Evolutionary conservation across 371 early-diverging fungal species (phyloP).

Genomic region (Polyrhizophydium stewartii): DNA sequence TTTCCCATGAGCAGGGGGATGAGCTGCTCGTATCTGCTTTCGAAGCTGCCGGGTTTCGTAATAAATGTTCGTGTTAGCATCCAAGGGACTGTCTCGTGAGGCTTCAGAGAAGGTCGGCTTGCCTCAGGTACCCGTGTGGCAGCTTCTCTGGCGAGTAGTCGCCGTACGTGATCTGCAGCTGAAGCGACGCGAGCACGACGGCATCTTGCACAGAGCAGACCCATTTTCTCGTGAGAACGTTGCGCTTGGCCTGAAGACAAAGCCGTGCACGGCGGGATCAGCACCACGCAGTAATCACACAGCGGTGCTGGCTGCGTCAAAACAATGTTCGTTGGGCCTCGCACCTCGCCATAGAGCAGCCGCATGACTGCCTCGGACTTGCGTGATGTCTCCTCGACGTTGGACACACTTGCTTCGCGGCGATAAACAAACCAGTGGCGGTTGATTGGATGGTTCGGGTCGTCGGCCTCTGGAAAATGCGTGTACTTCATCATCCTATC

Average conservation of each 20-base stretch:
- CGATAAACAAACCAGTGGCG: constrained; percentile 45
- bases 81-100: not conserved
- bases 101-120: not conserved
- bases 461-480: constrained; percentile 44
- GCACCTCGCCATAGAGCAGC: constrained; percentile 46
- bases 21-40: constrained; percentile 14
- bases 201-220: constrained; percentile 41
- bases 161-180: constrained; percentile 38
- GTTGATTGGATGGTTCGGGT: constrained; percentile 39
- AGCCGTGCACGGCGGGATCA: too few relatives aligned
- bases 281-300: too few relatives aligned
- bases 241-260: constrained; percentile 44
- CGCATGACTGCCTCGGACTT: constrained; percentile 25
- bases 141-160: constrained; percentile 32
- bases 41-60: not conserved
- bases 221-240: constrained; percentile 41
- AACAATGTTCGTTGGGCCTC: too few relatives aligned
- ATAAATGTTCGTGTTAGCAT: not conserved
- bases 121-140: constrained; percentile 37
- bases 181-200: constrained; percentile 37
- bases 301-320: too few relatives aligned
- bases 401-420: constrained; percentile 32
- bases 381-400: constrained; percentile 7
- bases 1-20: constrained; percentile 22
- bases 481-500: constrained; percentile 39